Base-by-base conservation (phyloP, 768 basidiomycete species). In the Kwoniella sp. region DNA sequence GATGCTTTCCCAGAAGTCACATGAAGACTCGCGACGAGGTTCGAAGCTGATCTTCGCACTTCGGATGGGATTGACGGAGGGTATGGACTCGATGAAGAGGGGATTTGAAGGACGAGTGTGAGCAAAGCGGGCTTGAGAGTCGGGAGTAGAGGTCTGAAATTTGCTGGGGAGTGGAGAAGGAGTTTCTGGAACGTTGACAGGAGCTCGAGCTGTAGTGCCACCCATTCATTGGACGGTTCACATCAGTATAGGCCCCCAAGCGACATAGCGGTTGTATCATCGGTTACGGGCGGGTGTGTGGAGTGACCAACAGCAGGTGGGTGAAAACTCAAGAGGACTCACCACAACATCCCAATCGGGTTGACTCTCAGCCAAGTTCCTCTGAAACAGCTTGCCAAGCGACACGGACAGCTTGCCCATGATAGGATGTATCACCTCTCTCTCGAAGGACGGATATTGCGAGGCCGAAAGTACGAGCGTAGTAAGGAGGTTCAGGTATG, bases 71-170 rank as follows among this genome's bases (percentile, higher is more conserved):
- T 34, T 4, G 22, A 13, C 20, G 37, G 28, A 20, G 64, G 60
- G 29, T 52, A 22, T 23, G 63, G 53, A 23, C 26, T 45, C 25
- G 58, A 52, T 12, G 65, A 23, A 1, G 66, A 38, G 2, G 63
- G 67, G 37, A 59, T 45, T 25, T 61, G 58, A 9, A 77, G 65
- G 47, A 73, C 66, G 22, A 73, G 61, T 45, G 51, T 48, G 17
- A 52, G 37, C 62, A 67, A 53, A 37, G 61, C 52, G 4, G 74
- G 66, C 12, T 70, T 67, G 22, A 82, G 72, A 13, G 62, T 63
- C 1, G 76, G 73, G 11, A 74, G 37, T 2, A 74, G 57, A 0
- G 81, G 78, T 70, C 79, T 64, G 60, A 76, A 77, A 0, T 76
- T 69, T 2, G 79, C 68, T 29, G 81, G 77, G 2, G 76, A 73